phyloP scores from a whole-genome alignment of 2,329 filamentous ascomycete genomes.

The Paraconiothyrium brasiliense region DNA sequence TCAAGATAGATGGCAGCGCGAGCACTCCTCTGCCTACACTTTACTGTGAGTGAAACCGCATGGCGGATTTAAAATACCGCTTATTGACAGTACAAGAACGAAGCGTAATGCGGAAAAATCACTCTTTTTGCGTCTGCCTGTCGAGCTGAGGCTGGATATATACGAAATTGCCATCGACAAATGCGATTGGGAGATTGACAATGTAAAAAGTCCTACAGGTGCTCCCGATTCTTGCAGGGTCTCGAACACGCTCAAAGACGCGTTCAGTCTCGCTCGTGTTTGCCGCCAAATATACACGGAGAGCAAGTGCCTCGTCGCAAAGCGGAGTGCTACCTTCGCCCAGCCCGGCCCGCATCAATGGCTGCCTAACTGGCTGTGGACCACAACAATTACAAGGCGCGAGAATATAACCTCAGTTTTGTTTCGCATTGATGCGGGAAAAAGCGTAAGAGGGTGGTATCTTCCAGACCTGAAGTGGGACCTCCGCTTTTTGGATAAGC shows the following conservation, averaged over 20 bases:
- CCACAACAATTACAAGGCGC: background rate
- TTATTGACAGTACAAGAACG: background rate
- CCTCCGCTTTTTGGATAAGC: background rate
- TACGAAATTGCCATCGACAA: constrained; percentile 13
- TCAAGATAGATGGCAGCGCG: background rate
- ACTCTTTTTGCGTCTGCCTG: constrained; percentile 18
- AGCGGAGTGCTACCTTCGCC: background rate
- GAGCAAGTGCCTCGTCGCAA: background rate
- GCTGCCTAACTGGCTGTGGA: background rate
- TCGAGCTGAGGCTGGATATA: constrained; percentile 15
- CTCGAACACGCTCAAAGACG: background rate
- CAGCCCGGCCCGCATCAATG: background rate
- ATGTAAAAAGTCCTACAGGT: background rate
- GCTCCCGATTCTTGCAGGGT: background rate
- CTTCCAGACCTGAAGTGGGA: background rate
- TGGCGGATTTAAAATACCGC: background rate
- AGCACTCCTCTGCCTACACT: too few species aligned
- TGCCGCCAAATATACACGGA: background rate
- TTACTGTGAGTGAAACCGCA: background rate
- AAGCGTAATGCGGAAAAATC: constrained; percentile 1
- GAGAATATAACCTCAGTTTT: background rate
- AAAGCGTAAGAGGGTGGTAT: too few species aligned
- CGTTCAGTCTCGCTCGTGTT: background rate
- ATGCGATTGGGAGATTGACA: background rate
- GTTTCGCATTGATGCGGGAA: background rate